These are phyloP conservation scores for Cytospora mali DNA, from an alignment of 2,329 filamentous ascomycete genomes.

Conservation along the genomic window DNA sequence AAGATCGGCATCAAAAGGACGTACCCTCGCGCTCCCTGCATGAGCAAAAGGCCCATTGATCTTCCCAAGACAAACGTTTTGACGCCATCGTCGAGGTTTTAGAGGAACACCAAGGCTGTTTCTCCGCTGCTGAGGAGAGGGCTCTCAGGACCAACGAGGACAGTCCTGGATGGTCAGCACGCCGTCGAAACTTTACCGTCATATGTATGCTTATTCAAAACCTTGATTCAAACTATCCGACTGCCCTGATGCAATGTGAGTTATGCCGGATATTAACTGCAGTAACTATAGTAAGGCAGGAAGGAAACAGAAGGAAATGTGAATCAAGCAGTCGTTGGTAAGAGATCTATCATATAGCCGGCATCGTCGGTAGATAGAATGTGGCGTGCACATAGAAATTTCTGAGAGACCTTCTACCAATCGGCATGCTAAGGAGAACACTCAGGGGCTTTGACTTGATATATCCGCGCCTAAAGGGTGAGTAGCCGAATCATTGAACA, in stretches of 20 bases:
- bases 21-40: background rate
- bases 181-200: background rate
- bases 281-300: background rate
- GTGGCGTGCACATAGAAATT: background rate
- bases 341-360: background rate
- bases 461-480: background rate
- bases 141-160: background rate
- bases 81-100: background rate
- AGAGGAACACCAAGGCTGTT: background rate
- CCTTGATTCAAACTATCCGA: background rate
- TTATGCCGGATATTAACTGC: background rate
- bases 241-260: background rate
- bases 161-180: background rate
- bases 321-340: background rate
- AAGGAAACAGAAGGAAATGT: conserved; percentile 9
- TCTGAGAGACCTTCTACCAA: background rate
- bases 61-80: background rate
- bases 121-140: background rate
- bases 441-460: background rate
- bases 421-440: background rate
- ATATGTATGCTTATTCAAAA: background rate
- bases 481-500: background rate
- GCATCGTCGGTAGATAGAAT: background rate
- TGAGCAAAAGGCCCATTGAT: background rate
- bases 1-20: background rate